Percentiles rank a stretch among this genome's conserved stretches.
Evolutionary conservation across 768 basidiomycete genomes (phyloP).

Genomic region (Calocybe cyanea): DNA sequence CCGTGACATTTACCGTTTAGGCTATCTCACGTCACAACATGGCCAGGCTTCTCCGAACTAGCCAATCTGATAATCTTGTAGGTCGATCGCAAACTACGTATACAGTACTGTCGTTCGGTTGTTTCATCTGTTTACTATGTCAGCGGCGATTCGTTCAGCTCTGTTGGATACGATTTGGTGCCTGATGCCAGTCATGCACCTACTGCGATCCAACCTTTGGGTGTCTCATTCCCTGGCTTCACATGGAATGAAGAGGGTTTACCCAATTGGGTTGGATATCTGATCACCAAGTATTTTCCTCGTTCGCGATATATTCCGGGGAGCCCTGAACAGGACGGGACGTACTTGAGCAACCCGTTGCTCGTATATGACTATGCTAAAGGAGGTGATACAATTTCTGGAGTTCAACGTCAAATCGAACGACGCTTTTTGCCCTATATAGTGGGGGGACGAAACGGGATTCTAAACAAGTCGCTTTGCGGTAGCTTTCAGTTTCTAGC

Average conservation of each 20-base stretch:
- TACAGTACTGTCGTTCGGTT: background rate
- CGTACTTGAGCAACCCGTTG: conserved; percentile 29
- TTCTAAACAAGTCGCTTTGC: conserved; percentile 40
- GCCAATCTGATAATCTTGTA: conserved; percentile 52
- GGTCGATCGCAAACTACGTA: too few species aligned
- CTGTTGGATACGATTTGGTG: conserved; percentile 28
- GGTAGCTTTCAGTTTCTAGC: conserved; percentile 28
- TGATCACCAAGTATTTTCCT: conserved; percentile 43
- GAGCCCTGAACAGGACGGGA: conserved; percentile 23
- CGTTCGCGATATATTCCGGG: conserved; percentile 29
- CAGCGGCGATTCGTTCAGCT: conserved; percentile 63
- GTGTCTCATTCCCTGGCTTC: conserved; percentile 44
- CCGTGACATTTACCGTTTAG: too few species aligned
- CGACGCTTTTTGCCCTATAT: conserved; percentile 34
- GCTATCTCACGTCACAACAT: too few species aligned
- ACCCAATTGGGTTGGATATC: conserved; percentile 63
- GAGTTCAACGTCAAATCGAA: conserved; percentile 38
- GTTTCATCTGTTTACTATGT: background rate
- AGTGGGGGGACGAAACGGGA: conserved; percentile 32
- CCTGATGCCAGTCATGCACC: conserved; percentile 23
- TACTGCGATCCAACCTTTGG: conserved; percentile 40
- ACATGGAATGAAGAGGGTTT: conserved; percentile 42
- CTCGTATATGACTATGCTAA: conserved; percentile 57
- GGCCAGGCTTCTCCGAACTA: conserved; percentile 41
- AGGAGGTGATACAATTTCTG: conserved; percentile 45